These are phyloP conservation scores for Colletotrichum camelliae DNA, from an alignment of 2,329 filamentous ascomycete species.

Conservation along the genomic window DNA sequence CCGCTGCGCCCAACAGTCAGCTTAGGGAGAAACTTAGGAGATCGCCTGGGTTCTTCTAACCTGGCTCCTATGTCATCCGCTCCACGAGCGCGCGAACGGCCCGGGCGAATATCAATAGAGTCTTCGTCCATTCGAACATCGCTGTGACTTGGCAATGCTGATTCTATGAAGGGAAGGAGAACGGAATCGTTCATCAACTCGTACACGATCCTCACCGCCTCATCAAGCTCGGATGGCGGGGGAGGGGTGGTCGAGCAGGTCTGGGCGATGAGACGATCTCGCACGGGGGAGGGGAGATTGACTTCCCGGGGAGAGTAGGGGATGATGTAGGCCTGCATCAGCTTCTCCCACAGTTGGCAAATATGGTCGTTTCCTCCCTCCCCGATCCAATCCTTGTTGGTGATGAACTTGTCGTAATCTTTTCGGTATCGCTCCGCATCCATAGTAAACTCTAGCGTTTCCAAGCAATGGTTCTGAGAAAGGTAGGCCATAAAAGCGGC, in stretches of 20 bases:
- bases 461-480: conserved; percentile 95
- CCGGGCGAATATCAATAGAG: conserved; percentile 37
- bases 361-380: conserved; percentile 66
- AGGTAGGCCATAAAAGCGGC: conserved; percentile 95
- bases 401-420: conserved; percentile 53
- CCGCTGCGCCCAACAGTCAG: conserved; percentile 44
- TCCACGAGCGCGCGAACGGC: conserved; percentile 44
- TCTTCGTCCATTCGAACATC: conserved; percentile 42
- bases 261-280: conserved; percentile 77
- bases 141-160: conserved; percentile 45
- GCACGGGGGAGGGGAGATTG: conserved; percentile 86
- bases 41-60: conserved; percentile 45
- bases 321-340: conserved; percentile 89
- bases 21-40: conserved; percentile 52
- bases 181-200: conserved; percentile 98
- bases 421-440: conserved; percentile 85
- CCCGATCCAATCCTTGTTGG: conserved; percentile 44
- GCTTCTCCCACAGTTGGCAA: conserved; percentile 82
- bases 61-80: conserved; percentile 36
- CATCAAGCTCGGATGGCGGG: conserved; percentile 76
- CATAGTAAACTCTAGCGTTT: conserved; percentile 96
- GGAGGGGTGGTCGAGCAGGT: conserved; percentile 67
- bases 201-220: conserved; percentile 86
- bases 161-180: conserved; percentile 87
- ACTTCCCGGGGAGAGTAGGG: conserved; percentile 87